Base-by-base conservation (phyloP, 83 land plant genomes). In the Thuja plicata region DNA sequence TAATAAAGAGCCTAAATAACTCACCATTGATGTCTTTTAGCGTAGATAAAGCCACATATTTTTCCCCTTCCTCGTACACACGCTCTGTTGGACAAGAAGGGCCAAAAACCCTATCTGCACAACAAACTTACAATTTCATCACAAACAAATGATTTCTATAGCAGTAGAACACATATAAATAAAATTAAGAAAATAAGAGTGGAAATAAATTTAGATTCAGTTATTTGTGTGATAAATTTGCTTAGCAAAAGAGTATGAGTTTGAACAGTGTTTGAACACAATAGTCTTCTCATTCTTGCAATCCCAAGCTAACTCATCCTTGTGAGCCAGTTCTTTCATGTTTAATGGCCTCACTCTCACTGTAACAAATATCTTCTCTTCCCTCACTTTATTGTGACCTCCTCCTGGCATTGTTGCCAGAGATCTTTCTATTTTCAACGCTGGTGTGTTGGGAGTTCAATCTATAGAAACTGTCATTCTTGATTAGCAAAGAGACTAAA, bases 291-390 rank as follows among this genome's bases (percentile, higher is more conserved):
- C 96, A 88, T 96, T 94, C 0, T 90, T 86, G 91, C 98, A 97
- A 16, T 96, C 97, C 99, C 99, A 97, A 34, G 96, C 96, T 10
- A 92, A 91, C 62, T 91, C 91, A 43, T 97, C 99, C 74, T 92
- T 93, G 34, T 91, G 88, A 21, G 90, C 60, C 50, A 91, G 87
- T 87, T 98, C 99, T 91, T 87, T 95, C 37, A 90, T 92, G 86
- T 92, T 96, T 38, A 97, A 84, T 52, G 99, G 99, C 91, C 99
- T 91, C 16, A 97, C 92, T 54, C 99, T 80, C 1, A 97, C 98
- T 0, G 99, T 97, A 17, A 97, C 99, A 54, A 92, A 94, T 48
- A 97, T 97, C 89, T 97, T 97, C 94, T 97, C 99, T 91, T 97
- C 98, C 85, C 91, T 94, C 5, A 85, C 89, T 89, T 85, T 92